Conservation (phyloP, 768 basidiomycete species). For the Panaeolus cyanescens region DNA sequence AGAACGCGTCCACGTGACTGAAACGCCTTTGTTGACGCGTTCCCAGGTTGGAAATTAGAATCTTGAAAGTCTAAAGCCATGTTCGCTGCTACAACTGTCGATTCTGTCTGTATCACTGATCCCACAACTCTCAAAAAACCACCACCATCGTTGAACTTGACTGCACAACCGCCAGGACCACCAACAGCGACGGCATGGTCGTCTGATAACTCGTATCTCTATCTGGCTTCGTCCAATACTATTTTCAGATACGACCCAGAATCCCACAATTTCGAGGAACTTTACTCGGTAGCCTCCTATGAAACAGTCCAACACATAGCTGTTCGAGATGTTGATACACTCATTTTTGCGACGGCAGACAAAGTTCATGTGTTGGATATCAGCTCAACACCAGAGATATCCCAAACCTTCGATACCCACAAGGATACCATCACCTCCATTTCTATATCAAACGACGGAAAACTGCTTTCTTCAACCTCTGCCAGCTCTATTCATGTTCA, state of each 20-base stretch:
- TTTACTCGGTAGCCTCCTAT: neutral
- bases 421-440: constrained; percentile 42
- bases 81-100: neutral
- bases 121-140: neutral
- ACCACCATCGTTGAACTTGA: neutral
- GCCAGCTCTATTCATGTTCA: constrained; percentile 56
- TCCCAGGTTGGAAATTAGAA: neutral
- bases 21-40: neutral
- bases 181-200: neutral
- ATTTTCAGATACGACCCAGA: neutral
- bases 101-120: neutral
- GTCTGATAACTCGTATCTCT: neutral
- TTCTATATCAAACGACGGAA: constrained; percentile 59
- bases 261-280: neutral
- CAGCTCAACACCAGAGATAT: neutral
- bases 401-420: neutral
- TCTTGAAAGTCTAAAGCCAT: neutral
- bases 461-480: constrained; percentile 60
- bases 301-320: neutral
- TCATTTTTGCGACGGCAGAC: neutral
- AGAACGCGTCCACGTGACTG: neutral
- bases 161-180: neutral
- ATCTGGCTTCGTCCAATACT: neutral
- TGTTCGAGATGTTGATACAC: neutral
- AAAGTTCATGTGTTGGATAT: neutral